Percentiles rank a stretch among this genome's conserved stretches.
Conservation (phyloP, 768 basidiomycete genomes). For the Tricholoma saponaceum region DNA sequence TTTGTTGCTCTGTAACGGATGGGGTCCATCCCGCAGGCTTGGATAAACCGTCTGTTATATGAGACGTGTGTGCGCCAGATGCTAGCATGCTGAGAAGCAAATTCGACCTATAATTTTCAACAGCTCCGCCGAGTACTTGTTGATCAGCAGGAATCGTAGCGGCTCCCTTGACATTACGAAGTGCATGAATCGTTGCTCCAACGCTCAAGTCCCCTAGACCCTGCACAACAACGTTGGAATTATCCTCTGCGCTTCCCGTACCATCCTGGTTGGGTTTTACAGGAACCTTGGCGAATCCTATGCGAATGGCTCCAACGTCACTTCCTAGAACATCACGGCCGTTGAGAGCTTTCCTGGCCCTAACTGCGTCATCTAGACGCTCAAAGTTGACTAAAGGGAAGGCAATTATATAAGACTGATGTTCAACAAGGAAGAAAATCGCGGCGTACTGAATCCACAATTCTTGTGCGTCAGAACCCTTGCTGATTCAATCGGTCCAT, state of each 20-base stretch:
- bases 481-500: slow-evolving; percentile 96
- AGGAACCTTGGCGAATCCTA: slow-evolving; percentile 95
- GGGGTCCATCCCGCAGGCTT: slow-evolving; percentile 67
- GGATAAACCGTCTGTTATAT: slow-evolving; percentile 48
- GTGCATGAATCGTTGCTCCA: slow-evolving; percentile 83
- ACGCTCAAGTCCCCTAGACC: slow-evolving; percentile 84
- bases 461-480: slow-evolving; percentile 96
- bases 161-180: slow-evolving; percentile 88
- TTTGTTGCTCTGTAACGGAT: slow-evolving; percentile 89
- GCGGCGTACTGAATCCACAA: slow-evolving; percentile 78
- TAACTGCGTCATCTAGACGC: slow-evolving; percentile 92
- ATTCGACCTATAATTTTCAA: slow-evolving; percentile 95
- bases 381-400: slow-evolving; percentile 85
- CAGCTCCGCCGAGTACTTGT: slow-evolving; percentile 84
- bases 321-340: slow-evolving; percentile 94
- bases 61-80: slow-evolving; percentile 61
- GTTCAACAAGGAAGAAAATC: slow-evolving; percentile 1
- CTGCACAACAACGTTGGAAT: slow-evolving; percentile 62
- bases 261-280: slow-evolving; percentile 80
- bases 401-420: slow-evolving; percentile 10
- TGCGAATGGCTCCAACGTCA: slow-evolving; percentile 94
- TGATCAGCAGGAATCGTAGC: slow-evolving; percentile 89
- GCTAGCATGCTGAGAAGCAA: slow-evolving; percentile 86
- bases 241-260: slow-evolving; percentile 56
- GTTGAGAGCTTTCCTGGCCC: slow-evolving; percentile 93